Evolutionary conservation across 345 rosid species (phyloP), one percentile per base, ranked within the genome.

Genomic region (Salix koriyanagi): DNA sequence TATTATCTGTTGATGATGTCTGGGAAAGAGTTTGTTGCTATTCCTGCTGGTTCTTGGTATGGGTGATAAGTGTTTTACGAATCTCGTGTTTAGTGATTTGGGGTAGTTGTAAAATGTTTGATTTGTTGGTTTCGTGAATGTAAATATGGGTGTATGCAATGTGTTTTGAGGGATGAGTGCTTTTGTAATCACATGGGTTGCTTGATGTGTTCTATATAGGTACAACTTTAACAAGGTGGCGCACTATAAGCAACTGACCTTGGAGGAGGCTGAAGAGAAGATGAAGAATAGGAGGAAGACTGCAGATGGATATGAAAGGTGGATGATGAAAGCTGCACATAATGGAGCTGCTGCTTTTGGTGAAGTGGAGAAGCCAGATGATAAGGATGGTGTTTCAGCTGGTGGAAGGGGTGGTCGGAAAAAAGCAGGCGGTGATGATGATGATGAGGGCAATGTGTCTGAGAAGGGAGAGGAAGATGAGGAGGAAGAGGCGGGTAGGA

Each of bases 241-340:
- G 7, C 99, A 93, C 71, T 96, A 96, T 86, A 96, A 96, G 85
- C 97, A 93, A 77, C 97, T 96, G 71, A 96, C 99, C 2, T 79
- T 96, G 82, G 99, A 96, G 85, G 99, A 96, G 85, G 99, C 98
- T 1, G 98, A 96, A 81, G 99, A 93, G 88, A 96, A 93, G 88
- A 96, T 96, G 94, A 91, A 77, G 86, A 96, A 93, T 65, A 84
- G 98, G 87, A 89, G 95, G 75, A 96, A 92, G 83, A 96, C 97
- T 1, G 99, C 97, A 14, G 99, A 96, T 86, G 99, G 99, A 72
- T 96, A 92, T 81, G 83, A 91, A 82, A 92, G 99, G 81, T 96
- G 98, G 99, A 93, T 96, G 97, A 93, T 96, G 98, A 93, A 96
- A 91, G 93, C 94, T 64, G 98, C 96, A 65, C 90, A 85, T 78